Conservation (phyloP, 208 protist genomes). For the Trypanosoma rangeli region DNA sequence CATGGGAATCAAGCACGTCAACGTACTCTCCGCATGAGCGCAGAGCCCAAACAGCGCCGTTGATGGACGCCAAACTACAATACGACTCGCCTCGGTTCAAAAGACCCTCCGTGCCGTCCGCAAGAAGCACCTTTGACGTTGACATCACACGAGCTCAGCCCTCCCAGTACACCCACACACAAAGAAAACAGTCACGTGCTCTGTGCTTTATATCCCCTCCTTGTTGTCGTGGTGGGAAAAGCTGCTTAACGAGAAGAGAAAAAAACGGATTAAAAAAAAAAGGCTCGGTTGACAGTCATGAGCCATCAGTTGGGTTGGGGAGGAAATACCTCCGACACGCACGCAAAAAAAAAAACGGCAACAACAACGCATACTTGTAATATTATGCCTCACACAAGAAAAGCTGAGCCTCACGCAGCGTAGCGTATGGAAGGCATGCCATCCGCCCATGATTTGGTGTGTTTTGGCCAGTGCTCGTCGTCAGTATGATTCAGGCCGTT, state of each 20-base stretch:
- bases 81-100: conserved; percentile 10
- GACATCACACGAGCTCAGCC: conserved; percentile 28
- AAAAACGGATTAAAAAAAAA: conserved; percentile 20
- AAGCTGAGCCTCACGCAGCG: conserved; percentile 1
- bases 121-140: conserved; percentile 17
- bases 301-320: not conserved
- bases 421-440: conserved; percentile 64
- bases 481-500: conserved; percentile 46
- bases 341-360: conserved; percentile 22
- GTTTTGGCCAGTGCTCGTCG: conserved; percentile 58
- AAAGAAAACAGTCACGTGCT: not conserved
- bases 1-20: conserved; percentile 16
- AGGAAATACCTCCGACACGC: not conserved
- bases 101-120: conserved; percentile 16
- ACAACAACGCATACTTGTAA: conserved; percentile 10
- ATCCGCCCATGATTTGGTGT: conserved; percentile 47
- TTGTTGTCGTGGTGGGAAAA: not conserved
- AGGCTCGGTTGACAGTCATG: not conserved
- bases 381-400: conserved; percentile 1
- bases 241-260: conserved; percentile 4
- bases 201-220: not conserved
- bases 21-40: conserved; percentile 15
- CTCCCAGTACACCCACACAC: conserved; percentile 2
- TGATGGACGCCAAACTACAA: conserved; percentile 1
- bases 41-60: conserved; percentile 21